Conservation (phyloP, 441 rosid genomes). For the Omphalea diandra region DNA sequence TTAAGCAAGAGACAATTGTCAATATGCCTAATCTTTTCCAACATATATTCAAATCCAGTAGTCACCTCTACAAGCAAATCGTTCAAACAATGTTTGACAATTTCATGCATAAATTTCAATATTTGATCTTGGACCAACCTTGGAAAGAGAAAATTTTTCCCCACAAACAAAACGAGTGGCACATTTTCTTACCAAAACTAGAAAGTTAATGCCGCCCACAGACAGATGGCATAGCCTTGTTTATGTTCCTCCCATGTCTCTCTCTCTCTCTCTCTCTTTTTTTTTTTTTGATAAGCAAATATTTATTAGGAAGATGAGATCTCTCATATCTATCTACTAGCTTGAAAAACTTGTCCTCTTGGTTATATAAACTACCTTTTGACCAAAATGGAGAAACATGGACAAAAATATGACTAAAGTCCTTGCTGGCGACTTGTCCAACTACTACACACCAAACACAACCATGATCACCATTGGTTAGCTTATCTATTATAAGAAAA, state of each 20-base stretch:
- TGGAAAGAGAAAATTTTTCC: background rate
- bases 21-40: too few species aligned
- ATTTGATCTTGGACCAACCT: background rate
- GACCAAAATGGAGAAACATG: conserved; percentile 16
- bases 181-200: too few species aligned
- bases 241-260: conserved; percentile 13
- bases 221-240: conserved; percentile 4
- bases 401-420: background rate
- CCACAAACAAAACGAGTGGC: conserved; percentile 1
- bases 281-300: too few species aligned
- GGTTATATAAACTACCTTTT: conserved; percentile 28
- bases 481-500: too few species aligned
- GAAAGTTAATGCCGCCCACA: background rate
- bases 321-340: conserved; percentile 20
- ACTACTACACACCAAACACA: background rate
- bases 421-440: background rate
- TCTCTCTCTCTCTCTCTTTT: too few species aligned
- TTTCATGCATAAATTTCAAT: too few species aligned
- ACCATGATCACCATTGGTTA: too few species aligned
- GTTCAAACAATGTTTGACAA: too few species aligned
- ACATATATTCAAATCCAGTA: too few species aligned
- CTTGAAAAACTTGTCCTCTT: conserved; percentile 8
- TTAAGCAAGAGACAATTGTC: too few species aligned
- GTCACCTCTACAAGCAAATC: too few species aligned
- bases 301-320: too few species aligned